phyloP scores from a whole-genome alignment of 2,329 filamentous ascomycete genomes.

The Botrytis squamosa region DNA sequence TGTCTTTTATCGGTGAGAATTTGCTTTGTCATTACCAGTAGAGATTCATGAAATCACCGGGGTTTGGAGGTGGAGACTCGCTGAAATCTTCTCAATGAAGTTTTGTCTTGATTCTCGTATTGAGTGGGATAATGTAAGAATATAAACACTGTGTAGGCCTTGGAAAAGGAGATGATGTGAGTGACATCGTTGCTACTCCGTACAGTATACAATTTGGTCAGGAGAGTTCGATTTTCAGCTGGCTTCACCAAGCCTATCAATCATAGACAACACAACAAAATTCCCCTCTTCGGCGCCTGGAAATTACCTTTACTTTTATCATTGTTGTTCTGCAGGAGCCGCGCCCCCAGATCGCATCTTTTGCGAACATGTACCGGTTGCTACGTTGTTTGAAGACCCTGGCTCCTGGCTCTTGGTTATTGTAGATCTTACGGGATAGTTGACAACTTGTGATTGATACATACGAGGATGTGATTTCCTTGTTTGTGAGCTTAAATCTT shows the following conservation, averaged over 20 bases:
- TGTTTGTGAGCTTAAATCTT: constrained; percentile 12
- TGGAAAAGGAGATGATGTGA: background rate
- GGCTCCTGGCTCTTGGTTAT: background rate
- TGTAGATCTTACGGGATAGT: constrained; percentile 3
- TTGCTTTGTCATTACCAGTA: background rate
- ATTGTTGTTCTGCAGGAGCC: background rate
- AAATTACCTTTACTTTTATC: background rate
- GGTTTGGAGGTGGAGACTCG: background rate
- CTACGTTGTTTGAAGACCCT: background rate
- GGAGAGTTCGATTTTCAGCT: background rate
- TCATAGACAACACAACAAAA: background rate
- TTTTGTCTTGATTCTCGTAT: background rate
- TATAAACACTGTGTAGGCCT: background rate
- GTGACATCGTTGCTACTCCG: background rate
- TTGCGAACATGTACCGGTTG: constrained; percentile 5
- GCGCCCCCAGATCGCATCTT: background rate
- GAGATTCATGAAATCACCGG: background rate
- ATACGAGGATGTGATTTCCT: constrained; percentile 1
- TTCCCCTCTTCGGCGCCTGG: background rate
- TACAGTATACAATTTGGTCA: background rate
- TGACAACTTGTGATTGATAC: background rate
- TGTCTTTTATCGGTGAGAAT: background rate
- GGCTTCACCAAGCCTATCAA: background rate
- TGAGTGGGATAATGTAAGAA: background rate
- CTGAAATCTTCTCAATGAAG: background rate